Evolutionary conservation across 2,329 filamentous ascomycete species (phyloP), one percentile per base, ranked within the genome.

Genomic region (Fusarium hainanense): DNA sequence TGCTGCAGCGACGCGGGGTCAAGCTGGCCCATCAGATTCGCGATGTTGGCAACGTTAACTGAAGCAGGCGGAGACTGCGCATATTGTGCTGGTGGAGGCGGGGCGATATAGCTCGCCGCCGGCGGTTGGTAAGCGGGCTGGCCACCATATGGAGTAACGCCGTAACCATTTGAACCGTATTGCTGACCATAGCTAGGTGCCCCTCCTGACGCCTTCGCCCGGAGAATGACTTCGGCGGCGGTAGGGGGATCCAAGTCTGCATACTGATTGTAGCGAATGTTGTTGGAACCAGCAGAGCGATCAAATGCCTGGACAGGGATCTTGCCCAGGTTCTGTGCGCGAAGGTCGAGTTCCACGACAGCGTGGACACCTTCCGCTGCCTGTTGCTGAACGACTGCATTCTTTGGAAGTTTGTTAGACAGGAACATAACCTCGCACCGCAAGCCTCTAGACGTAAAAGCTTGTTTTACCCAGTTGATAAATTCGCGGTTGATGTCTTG

Each of bases 321-420:
- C 76, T 91, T 94, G 69, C 90, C 89, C 3, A 86, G 86, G 34
- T 85, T 84, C 75, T 97, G 91, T 23, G 93, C 88, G 47, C 85
- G 84, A 52, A 89, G 84, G 64, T 92, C 90, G 16, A 98, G 86
- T 73, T 93, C 91, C 7, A 93, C 89, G 16, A 98, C 92, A 11
- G 92, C 95, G 54, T 93, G 87, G 2, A 98, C 95, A 20, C 96
- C 95, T 79, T 98, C 94, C 13, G 94, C 83, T 40, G 97, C 92
- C 77, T 97, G 93, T 54, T 92, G 87, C 71, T 93, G 90, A 54
- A 98, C 88, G n/a, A 97, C 90, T 7, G 91, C 88, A 37, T 91
- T 88, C 66, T 94, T 89, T 20, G 92, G 88, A 47, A 97, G 88
- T 23, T 92, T 89, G 30, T 93, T 90, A 58, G 90, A 91, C 47